Evolutionary conservation across 768 basidiomycete genomes (phyloP).

Genomic region (Boletus rubescentipes): DNA sequence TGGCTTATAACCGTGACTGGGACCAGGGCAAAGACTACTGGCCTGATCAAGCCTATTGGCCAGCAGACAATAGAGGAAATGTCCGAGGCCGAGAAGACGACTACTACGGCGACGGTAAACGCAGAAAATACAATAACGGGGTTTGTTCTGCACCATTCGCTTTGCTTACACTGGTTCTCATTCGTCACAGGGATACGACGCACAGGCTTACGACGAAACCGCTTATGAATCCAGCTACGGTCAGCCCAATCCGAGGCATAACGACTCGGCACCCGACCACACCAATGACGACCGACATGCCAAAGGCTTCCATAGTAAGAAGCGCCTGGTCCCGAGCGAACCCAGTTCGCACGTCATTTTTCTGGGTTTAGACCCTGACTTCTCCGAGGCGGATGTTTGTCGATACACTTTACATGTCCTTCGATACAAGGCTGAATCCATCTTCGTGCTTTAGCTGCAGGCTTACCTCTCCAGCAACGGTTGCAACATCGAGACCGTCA

Average conservation of each 20-base stretch:
- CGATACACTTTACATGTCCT: conserved; percentile 33
- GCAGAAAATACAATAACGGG: conserved; percentile 76
- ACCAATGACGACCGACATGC: conserved; percentile 49
- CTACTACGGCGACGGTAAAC: conserved; percentile 66
- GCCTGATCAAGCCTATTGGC: conserved; percentile 47
- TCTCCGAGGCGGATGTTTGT: conserved; percentile 92
- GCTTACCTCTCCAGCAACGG: conserved; percentile 70
- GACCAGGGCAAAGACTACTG: conserved; percentile 72
- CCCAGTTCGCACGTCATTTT: conserved; percentile 94
- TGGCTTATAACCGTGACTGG: conserved; percentile 87
- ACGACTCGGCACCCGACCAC: conserved; percentile 43
- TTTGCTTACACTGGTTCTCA: conserved; percentile 5
- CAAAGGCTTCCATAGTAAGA: conserved; percentile 54
- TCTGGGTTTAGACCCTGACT: conserved; percentile 88
- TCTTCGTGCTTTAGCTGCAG: conserved; percentile 60
- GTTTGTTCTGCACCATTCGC: conserved; percentile 40
- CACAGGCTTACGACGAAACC: conserved; percentile 49
- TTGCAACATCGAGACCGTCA: conserved; percentile 81
- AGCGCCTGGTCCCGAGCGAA: conserved; percentile 79
- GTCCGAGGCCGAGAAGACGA: conserved; percentile 67
- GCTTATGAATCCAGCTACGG: conserved; percentile 36
- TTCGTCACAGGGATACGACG: conserved; percentile 49
- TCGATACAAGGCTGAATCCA: conserved; percentile 37
- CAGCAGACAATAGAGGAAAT: conserved; percentile 36
- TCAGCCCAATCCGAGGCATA: conserved; percentile 30